These are phyloP conservation scores for Tetrapyrgos nigripes DNA, from an alignment of 1,284 basidiomycete species.

Conservation along the genomic window DNA sequence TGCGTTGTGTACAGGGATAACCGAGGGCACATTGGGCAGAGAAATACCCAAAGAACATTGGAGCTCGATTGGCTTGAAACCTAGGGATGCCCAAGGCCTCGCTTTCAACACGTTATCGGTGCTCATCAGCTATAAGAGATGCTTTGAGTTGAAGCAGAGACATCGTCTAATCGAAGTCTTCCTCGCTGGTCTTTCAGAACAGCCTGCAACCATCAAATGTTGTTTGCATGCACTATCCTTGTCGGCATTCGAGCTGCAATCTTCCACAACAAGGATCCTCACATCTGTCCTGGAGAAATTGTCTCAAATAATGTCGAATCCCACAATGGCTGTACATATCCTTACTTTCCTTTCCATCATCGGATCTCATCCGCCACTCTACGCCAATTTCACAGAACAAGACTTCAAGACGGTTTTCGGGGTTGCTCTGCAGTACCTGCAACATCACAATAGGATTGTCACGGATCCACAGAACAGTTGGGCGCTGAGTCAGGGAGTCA, in stretches of 20 bases:
- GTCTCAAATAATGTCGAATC: slow-evolving; percentile 94
- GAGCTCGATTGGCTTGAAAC: slow-evolving; percentile 65
- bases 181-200: slow-evolving; percentile 80
- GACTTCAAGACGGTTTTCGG: slow-evolving; percentile 97
- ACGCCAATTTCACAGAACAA: slow-evolving; percentile 92
- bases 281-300: slow-evolving; percentile 86
- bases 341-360: slow-evolving; percentile 92
- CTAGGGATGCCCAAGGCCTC: slow-evolving; percentile 87
- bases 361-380: slow-evolving; percentile 79
- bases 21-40: slow-evolving; percentile 62
- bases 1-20: slow-evolving; percentile 74
- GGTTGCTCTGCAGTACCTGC: slow-evolving; percentile 94
- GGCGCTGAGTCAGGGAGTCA: slow-evolving; percentile 95
- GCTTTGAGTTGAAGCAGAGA: slow-evolving; percentile 74
- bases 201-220: slow-evolving; percentile 86
- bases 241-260: slow-evolving; percentile 88
- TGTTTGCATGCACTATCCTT: slow-evolving; percentile 93
- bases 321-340: slow-evolving; percentile 94
- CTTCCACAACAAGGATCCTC: slow-evolving; percentile 84
- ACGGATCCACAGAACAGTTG: slow-evolving; percentile 70
- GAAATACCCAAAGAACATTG: slow-evolving; percentile 59
- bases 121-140: slow-evolving; percentile 86
- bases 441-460: slow-evolving; percentile 84
- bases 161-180: slow-evolving; percentile 88
- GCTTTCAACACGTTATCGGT: slow-evolving; percentile 91